Evolutionary conservation across 768 basidiomycete genomes (phyloP).

Genomic region (Suillus cothurnatus): DNA sequence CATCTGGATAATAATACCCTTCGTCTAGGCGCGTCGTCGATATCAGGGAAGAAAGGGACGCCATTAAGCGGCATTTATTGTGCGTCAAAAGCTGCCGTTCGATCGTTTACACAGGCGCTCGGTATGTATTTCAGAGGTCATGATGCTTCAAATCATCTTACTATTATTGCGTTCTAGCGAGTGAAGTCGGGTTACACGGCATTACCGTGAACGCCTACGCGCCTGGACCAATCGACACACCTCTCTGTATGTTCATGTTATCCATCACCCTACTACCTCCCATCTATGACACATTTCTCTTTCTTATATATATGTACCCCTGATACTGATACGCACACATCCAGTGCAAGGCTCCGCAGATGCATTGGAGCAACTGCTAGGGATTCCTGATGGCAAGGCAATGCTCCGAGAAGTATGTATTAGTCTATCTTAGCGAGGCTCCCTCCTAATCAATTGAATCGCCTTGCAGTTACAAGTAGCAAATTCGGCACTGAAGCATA

Average conservation of each 20-base stretch:
- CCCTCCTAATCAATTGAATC: neutral
- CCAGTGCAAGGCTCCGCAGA: neutral
- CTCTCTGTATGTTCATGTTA: constrained; percentile 14
- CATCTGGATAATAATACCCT: neutral
- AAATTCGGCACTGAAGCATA: constrained; percentile 14
- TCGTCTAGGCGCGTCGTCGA: constrained; percentile 32
- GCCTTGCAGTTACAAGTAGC: constrained; percentile 3
- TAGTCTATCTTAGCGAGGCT: neutral
- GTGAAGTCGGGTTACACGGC: constrained; percentile 20
- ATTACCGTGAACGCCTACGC: constrained; percentile 28
- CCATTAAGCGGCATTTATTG: constrained; percentile 1
- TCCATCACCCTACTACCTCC: neutral
- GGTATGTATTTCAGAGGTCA: constrained; percentile 2
- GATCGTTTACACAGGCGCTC: constrained; percentile 9
- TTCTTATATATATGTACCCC: neutral
- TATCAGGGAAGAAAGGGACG: constrained; percentile 37
- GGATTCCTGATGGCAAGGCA: constrained; percentile 1
- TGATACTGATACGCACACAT: neutral
- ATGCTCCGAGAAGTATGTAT: neutral
- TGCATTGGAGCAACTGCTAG: neutral
- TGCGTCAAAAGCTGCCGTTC: constrained; percentile 10
- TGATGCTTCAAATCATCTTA: neutral
- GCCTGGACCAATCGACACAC: constrained; percentile 20
- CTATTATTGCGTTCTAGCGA: constrained; percentile 14
- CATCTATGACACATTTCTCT: neutral